Conservation (phyloP, 2,329 filamentous ascomycete genomes). For the Exophiala lecanii-corni region DNA sequence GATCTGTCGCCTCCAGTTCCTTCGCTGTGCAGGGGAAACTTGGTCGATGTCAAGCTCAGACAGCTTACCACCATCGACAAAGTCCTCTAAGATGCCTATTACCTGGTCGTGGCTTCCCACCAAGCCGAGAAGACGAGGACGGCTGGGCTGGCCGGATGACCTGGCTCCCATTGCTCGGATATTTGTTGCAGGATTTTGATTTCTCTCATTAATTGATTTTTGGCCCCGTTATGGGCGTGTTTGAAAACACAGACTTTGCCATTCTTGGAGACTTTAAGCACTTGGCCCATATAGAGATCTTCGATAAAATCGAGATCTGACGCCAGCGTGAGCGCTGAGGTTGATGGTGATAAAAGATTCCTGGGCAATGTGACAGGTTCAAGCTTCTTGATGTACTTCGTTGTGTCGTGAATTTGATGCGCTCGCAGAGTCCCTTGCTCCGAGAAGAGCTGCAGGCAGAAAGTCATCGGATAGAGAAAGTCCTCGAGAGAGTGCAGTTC, state of each 20-base stretch:
- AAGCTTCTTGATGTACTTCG: neutral
- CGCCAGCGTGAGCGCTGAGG: slow-evolving; percentile 1
- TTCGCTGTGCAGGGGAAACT: neutral
- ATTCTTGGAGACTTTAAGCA: slow-evolving; percentile 10
- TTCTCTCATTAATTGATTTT: slow-evolving; percentile 6
- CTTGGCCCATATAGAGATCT: slow-evolving; percentile 10
- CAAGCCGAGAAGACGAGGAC: slow-evolving; percentile 9
- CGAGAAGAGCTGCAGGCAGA: slow-evolving; percentile 5
- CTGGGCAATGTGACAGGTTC: slow-evolving; percentile 2
- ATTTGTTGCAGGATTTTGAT: slow-evolving; percentile 8
- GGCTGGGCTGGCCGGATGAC: slow-evolving; percentile 1
- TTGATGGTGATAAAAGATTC: slow-evolving; percentile 1
- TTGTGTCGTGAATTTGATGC: slow-evolving; percentile 3
- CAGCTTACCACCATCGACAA: slow-evolving; percentile 10
- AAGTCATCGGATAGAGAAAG: slow-evolving; percentile 12
- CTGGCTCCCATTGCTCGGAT: slow-evolving; percentile 7
- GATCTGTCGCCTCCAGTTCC: slow-evolving; percentile 18
- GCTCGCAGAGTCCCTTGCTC: slow-evolving; percentile 8
- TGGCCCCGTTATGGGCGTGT: neutral
- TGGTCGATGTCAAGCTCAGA: slow-evolving; percentile 2
- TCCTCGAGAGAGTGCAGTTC: slow-evolving; percentile 10
- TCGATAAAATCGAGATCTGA: slow-evolving; percentile 10
- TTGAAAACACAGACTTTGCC: slow-evolving; percentile 9
- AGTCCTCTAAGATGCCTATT: slow-evolving; percentile 11
- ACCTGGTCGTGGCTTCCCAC: slow-evolving; percentile 4